phyloP scores from a whole-genome alignment of 306 rosid genomes.

The Vicia sativa region DNA sequence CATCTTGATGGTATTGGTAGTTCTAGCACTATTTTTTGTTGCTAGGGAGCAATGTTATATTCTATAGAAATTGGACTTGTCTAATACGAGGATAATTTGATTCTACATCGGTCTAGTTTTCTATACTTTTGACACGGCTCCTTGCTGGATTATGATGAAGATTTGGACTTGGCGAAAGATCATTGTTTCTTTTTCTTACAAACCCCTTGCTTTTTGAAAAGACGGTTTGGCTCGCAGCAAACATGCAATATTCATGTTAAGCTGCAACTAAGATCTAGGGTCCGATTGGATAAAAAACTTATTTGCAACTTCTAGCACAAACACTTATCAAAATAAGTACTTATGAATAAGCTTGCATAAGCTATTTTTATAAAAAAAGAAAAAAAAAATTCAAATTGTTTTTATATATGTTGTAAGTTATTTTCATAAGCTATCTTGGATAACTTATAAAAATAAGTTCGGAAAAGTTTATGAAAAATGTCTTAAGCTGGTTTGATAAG shows the following conservation, averaged over 20 bases:
- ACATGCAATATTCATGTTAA: conserved; percentile 13
- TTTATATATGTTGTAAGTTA: no score
- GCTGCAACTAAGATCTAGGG: conserved; percentile 23
- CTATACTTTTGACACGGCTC: conserved; percentile 2
- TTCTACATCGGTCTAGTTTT: conserved; percentile 15
- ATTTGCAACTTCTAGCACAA: no score
- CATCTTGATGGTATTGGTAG: conserved; percentile 16
- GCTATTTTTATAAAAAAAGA: no score
- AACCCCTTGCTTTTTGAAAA: conserved; percentile 5
- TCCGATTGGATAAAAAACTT: not conserved
- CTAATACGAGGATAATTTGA: conserved; percentile 4
- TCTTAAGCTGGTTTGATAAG: no score
- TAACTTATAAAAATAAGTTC: no score
- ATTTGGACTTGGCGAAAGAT: conserved; percentile 16
- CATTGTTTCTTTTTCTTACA: not conserved
- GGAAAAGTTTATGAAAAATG: no score
- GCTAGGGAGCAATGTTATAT: conserved; percentile 13
- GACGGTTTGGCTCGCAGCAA: conserved; percentile 15
- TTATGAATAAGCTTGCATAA: no score
- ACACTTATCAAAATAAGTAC: no score
- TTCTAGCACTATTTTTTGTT: conserved; percentile 1
- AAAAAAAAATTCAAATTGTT: no score
- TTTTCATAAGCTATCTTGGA: no score
- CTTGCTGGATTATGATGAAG: not conserved
- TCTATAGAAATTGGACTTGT: conserved; percentile 7